phyloP scores from a whole-genome alignment of 2,329 filamentous ascomycete genomes.

The Fusarium sambucinum region DNA sequence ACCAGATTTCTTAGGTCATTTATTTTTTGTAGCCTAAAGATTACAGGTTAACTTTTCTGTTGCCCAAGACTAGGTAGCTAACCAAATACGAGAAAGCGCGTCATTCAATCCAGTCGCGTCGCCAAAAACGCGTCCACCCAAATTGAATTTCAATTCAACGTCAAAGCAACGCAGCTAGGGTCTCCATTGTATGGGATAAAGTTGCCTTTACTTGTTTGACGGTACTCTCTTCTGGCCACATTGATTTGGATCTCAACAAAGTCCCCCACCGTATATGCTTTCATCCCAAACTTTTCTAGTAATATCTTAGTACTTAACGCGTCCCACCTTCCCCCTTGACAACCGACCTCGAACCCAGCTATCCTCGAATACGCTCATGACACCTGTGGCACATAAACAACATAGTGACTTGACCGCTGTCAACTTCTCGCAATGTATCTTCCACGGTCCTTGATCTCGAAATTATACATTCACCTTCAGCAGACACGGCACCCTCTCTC shows the following conservation, averaged over 20 bases:
- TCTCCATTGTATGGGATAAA: slow-evolving; percentile 15
- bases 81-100: slow-evolving; percentile 42
- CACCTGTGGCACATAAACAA: slow-evolving; percentile 28
- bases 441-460: slow-evolving; percentile 87
- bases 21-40: too few species aligned
- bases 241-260: slow-evolving; percentile 5
- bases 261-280: neutral
- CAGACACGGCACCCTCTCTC: slow-evolving; percentile 89
- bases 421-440: slow-evolving; percentile 76
- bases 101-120: slow-evolving; percentile 46
- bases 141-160: slow-evolving; percentile 43
- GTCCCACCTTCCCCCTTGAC: slow-evolving; percentile 28
- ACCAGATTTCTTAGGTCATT: too few species aligned
- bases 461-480: slow-evolving; percentile 91
- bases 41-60: too few species aligned
- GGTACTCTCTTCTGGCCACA: neutral
- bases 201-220: slow-evolving; percentile 5
- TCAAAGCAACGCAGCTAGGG: slow-evolving; percentile 15
- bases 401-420: slow-evolving; percentile 34
- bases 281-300: neutral
- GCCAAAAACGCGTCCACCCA: slow-evolving; percentile 48
- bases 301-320: slow-evolving; percentile 38
- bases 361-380: slow-evolving; percentile 43
- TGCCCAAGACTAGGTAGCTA: neutral
- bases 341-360: slow-evolving; percentile 4